Evolutionary conservation across 495 filamentous ascomycete genomes (phyloP), one percentile per base, ranked within the genome.

Genomic region (Elaphomyces granulatus): DNA sequence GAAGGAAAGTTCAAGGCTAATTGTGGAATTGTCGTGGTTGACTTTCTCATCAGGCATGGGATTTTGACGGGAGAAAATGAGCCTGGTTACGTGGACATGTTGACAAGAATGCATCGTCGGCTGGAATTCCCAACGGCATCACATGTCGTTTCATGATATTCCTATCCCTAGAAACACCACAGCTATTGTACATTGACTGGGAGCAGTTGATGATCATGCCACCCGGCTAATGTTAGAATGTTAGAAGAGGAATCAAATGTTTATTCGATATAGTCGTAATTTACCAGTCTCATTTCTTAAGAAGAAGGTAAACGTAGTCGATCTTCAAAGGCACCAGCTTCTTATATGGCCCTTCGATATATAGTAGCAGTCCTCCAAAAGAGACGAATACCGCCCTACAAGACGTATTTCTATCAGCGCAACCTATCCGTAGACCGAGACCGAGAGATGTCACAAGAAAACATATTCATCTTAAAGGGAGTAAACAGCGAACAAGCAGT

Each of bases 341-440:
- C 72, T 92, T 94, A 55, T 90, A 94, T 2, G 90, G 88, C 1
- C 92, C 90, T 53, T 93, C 82, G 17, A 99, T 71, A 54, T 77
- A 79, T 50, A 96, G 78, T 46, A 99, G 57, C 44, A 99, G 56
- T 1, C 90, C 90, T 23, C 90, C 90, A 49, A 95, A 99, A 2
- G 82, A 90, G 50, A 87, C 70, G 59, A 85, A 96, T 10, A 84
- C 81, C 55, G 90, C 88, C 58, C 92, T 98, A 48, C 48, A 37
- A 31, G 18, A 26, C 9, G n/a, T n/a, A n/a, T n/a, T n/a, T n/a
- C n/a, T n/a, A n/a, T n/a, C 30, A 10, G 38, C 18, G 2, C 36
- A 10, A 15, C 37, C 44, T 14, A 36, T 40, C 44, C 30, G n/a
- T n/a, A n/a, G n/a, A n/a, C n/a, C n/a, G n/a, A n/a, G n/a, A n/a